Evolutionary conservation across 140 eudicot species (phyloP), one percentile per base, ranked within the genome.

Genomic region (Bidens hawaiensis): DNA sequence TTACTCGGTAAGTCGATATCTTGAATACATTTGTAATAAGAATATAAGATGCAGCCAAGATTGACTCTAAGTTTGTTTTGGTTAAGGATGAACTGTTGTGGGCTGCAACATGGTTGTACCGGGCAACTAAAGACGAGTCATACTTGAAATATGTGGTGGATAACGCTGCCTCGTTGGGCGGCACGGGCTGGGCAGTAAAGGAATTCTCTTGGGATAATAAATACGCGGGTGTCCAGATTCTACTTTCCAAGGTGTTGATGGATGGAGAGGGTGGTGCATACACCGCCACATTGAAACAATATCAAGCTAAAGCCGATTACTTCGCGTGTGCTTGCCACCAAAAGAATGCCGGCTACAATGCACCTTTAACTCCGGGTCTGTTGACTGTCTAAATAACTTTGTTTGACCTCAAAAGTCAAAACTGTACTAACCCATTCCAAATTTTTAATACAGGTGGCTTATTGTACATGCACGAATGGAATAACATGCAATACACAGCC

Each of bases 131-230:
- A 40, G 96, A 84, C 24, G 83, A 78, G 28, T 84, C 85, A 19
- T 91, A 87, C 63, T 50, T 91, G 79, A 79, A 76, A 61, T 87
- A 87, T 17, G 94, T 75, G 5, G 83, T 74, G 46, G 82, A 91
- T 36, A 87, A 90, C 33, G 85, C 88, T 16, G 88, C 59, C 34
- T 68, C 80, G 11, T 66, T 90, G 81, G 96, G 96, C 3, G 97
- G 97, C 16, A 87, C 96, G 24, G 95, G 95, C 15, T 82, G 95
- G 91, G 96, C 96, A 0, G 89, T 83, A 16, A 78, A 74, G 65
- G 85, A 82, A 52, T 93, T 93, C 19, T 85, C 95, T 8, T 93
- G 99, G 99, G 99, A 93, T 79, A 83, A 82, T 77, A 93, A 93
- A 47, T 93, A 88, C 21, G 96, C 95, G 15, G 99, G 94, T 3